Percentiles rank a stretch among this genome's conserved stretches.
Evolutionary conservation across 495 filamentous ascomycete species (phyloP).

Genomic region (Hypoxylon perforatum): DNA sequence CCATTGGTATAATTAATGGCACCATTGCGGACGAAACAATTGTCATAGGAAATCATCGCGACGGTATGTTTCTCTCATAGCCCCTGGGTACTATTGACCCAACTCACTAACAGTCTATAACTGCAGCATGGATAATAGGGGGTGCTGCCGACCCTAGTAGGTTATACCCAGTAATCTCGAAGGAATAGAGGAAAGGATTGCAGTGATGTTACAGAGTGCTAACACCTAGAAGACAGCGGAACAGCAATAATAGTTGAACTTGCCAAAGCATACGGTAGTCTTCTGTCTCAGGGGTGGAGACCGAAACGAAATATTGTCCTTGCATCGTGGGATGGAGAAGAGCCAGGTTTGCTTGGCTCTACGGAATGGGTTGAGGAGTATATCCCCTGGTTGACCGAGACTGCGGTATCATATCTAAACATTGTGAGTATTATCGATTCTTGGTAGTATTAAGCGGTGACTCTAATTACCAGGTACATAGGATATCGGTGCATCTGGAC

Average conservation of each 20-base stretch:
- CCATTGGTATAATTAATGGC: slow-evolving; percentile 88
- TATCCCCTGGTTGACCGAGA: slow-evolving; percentile 77
- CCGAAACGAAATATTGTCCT: slow-evolving; percentile 87
- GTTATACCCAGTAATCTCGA: too few relatives aligned
- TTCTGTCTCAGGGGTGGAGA: slow-evolving; percentile 79
- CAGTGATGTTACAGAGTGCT: neutral
- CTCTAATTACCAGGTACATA: neutral
- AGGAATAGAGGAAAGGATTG: neutral
- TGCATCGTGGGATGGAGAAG: slow-evolving; percentile 88
- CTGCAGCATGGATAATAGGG: slow-evolving; percentile 78
- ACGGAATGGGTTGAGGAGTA: slow-evolving; percentile 94
- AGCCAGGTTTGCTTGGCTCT: slow-evolving; percentile 84
- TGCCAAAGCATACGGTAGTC: slow-evolving; percentile 78
- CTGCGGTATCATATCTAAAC: slow-evolving; percentile 85
- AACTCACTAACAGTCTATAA: too few relatives aligned
- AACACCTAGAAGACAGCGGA: slow-evolving; percentile 62
- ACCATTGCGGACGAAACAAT: slow-evolving; percentile 77
- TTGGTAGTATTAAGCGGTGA: too few relatives aligned
- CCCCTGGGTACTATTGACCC: too few relatives aligned
- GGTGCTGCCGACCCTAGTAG: slow-evolving; percentile 76
- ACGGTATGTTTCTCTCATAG: slow-evolving; percentile 46
- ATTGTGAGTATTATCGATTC: slow-evolving; percentile 52
- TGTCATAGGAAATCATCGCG: slow-evolving; percentile 89
- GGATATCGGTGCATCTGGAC: slow-evolving; percentile 79
- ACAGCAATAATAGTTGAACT: slow-evolving; percentile 86